A percentile compares a stretch with the other conserved stretches of the same genome.
Conservation (phyloP, 129 eudicot species). For the Flaveria ramosissima region DNA sequence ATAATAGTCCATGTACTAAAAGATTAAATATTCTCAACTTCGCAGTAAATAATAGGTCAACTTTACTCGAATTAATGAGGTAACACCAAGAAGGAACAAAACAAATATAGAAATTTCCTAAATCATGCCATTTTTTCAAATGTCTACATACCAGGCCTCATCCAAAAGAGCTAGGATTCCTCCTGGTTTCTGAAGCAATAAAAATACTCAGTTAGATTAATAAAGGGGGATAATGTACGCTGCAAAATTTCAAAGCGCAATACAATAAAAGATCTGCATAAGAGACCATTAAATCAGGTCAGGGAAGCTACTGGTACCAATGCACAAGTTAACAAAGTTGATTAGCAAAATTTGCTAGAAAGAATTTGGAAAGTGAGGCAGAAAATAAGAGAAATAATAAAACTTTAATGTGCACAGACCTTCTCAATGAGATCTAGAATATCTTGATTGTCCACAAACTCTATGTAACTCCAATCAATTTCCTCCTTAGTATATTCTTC, state of each 20-base stretch:
- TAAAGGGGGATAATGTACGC: slow-evolving; percentile 10
- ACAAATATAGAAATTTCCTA: background rate
- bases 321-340: background rate
- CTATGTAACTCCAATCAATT: slow-evolving; percentile 98
- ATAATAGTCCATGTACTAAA: background rate
- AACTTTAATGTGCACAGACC: slow-evolving; percentile 40
- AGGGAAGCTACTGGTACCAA: background rate
- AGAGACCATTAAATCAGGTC: background rate
- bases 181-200: slow-evolving; percentile 79
- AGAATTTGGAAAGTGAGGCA: slow-evolving; percentile 17
- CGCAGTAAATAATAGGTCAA: slow-evolving; percentile 10
- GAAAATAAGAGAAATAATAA: background rate
- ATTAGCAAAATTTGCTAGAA: background rate
- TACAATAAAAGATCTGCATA: slow-evolving; percentile 9
- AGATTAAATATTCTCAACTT: slow-evolving; percentile 2
- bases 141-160: slow-evolving; percentile 80
- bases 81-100: slow-evolving; percentile 22
- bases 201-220: slow-evolving; percentile 31
- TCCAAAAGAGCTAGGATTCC: slow-evolving; percentile 92
- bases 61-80: slow-evolving; percentile 9
- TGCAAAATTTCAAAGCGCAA: slow-evolving; percentile 8
- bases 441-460: slow-evolving; percentile 92
- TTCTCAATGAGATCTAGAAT: slow-evolving; percentile 95
- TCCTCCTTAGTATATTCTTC: slow-evolving; percentile 92
- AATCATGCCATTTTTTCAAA: slow-evolving; percentile 11